Evolutionary conservation across 805 yeast genomes (phyloP).

Genomic region (Yamadazyma sp.): DNA sequence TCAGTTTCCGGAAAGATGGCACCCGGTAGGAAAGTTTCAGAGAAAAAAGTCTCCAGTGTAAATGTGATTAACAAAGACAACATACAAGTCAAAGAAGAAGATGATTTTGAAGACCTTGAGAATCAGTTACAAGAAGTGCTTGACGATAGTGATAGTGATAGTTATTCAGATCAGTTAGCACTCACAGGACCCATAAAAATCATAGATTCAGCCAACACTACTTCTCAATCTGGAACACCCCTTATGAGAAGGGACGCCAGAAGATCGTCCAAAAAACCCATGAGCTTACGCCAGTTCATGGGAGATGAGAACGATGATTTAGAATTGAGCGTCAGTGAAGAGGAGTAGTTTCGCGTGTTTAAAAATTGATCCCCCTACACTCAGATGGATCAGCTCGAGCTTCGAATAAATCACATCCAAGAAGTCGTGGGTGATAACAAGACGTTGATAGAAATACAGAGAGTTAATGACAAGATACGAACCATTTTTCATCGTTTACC

Average conservation of each 20-base stretch:
- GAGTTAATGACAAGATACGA: constrained; percentile 1
- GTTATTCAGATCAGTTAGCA: constrained; percentile 3
- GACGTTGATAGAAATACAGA: not conserved
- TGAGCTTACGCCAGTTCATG: constrained; percentile 39
- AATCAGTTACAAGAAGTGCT: constrained; percentile 43
- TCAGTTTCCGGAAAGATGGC: constrained; percentile 6
- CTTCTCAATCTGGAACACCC: not conserved
- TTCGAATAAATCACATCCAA: constrained; percentile 2
- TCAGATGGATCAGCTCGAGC: constrained; percentile 4
- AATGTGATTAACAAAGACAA: not conserved
- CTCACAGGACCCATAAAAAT: constrained; percentile 13
- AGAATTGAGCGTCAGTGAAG: constrained; percentile 38
- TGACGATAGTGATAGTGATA: constrained; percentile 22
- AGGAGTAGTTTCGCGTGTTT: constrained; percentile 16
- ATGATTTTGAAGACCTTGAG: constrained; percentile 45
- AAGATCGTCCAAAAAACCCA: constrained; percentile 25
- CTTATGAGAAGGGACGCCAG: not conserved
- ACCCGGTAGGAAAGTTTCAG: not conserved
- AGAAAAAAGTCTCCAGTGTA: not conserved
- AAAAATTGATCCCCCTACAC: not conserved
- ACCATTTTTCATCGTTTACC: constrained; percentile 5
- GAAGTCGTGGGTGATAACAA: not conserved
- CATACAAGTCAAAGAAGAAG: constrained; percentile 16
- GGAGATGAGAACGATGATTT: constrained; percentile 29
- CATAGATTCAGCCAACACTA: constrained; percentile 6